Evolutionary conservation across 1,284 basidiomycete genomes (phyloP).

Genomic region (Moniliophthora roreri): DNA sequence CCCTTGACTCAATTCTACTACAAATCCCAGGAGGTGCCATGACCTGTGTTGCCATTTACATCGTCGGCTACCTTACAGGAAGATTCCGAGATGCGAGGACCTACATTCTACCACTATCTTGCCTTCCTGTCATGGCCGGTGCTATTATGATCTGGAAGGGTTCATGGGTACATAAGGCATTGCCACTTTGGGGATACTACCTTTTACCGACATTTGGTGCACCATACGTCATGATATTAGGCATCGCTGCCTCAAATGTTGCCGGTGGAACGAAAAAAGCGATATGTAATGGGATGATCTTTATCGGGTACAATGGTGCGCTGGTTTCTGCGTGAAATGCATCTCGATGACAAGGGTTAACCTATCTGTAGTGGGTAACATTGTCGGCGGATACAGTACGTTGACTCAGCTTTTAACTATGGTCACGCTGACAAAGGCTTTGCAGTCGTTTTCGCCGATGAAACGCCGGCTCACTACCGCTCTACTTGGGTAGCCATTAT

Average conservation of each 20-base stretch:
- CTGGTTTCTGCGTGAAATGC: not conserved
- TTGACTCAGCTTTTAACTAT: not conserved
- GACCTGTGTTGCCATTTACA: constrained; percentile 13
- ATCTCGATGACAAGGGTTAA: not conserved
- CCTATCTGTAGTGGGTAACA: constrained; percentile 9
- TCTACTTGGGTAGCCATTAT: constrained; percentile 16
- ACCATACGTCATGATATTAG: constrained; percentile 12
- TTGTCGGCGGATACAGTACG: constrained; percentile 12
- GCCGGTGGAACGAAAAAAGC: constrained; percentile 15
- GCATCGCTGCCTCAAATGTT: constrained; percentile 11
- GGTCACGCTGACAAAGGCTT: not conserved
- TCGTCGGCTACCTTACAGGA: constrained; percentile 10
- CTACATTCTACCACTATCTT: constrained; percentile 11
- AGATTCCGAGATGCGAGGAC: constrained; percentile 8
- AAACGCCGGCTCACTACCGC: constrained; percentile 8
- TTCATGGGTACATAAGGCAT: constrained; percentile 6
- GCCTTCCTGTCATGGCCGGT: constrained; percentile 11
- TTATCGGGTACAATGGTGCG: constrained; percentile 13
- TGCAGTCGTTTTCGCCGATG: constrained; percentile 9
- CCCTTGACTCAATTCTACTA: constrained; percentile 11
- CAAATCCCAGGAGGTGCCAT: constrained; percentile 15
- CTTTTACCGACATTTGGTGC: constrained; percentile 13
- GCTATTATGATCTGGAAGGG: constrained; percentile 15
- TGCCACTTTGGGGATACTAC: constrained; percentile 14
- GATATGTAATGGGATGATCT: constrained; percentile 12